Evolutionary conservation across 768 basidiomycete genomes (phyloP), one percentile per base, ranked within the genome.

Genomic region (Boletales sp.): DNA sequence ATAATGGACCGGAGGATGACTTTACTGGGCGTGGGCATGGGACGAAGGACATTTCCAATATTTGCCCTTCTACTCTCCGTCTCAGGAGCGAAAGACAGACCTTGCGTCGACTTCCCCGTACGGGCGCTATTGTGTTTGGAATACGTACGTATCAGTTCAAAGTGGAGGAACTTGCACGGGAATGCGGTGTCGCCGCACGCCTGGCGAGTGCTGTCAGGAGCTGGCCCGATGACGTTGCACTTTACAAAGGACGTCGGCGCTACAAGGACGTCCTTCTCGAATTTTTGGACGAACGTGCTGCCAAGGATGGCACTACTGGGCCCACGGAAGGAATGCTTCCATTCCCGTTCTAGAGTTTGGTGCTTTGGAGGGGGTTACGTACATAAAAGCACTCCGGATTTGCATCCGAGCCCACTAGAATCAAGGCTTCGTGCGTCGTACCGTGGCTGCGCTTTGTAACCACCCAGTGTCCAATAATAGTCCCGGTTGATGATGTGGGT

Each of bases 21-120:
- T 76, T 71, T 45, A 46, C 51, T 17, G 50, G 58, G 17, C 57
- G 65, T 15, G 59, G 56, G 3, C 53, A 62, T 48, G 51, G 45
- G n/a, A 43, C 50, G 18, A 34, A 8, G 19, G 52, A 52, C 7
- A n/a, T 47, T 24, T 18, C 52, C 0, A 35, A 42, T 44, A 17
- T 71, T 27, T 68, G 64, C 8, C 69, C 77, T 27, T 72, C 74
- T 14, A 72, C 72, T 19, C 65, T 89, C 35, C 76, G 77, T 7
- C 68, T 87, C 47, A 73, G 88, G 41, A 75, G 74, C 19, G 87
- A 88, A 60, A 71, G 87, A n/a, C 86, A 89, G 69, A 84, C 82
- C 11, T 68, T 89, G 45, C 74, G 86, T 32, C 72, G 88, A 17
- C 74, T 90, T 38, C 77, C 82, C 2, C 69, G 72, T 8, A 81